Base-by-base conservation (phyloP, 2,329 filamentous ascomycete genomes). In the Coleophoma eucalyptorum region DNA sequence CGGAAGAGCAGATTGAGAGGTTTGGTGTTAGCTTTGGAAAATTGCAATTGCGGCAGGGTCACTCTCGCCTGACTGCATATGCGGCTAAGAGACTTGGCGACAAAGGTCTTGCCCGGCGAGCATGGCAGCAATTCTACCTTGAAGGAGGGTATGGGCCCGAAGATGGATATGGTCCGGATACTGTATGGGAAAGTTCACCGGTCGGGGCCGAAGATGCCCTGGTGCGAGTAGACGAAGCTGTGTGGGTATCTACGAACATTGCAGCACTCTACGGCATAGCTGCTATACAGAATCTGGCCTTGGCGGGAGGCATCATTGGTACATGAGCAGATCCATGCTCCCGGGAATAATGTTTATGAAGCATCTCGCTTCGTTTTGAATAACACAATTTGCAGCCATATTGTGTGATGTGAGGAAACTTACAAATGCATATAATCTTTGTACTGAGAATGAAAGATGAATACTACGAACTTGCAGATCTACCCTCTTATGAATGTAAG, bases 41-140 rank as follows among this genome's bases (percentile, higher is more conserved):
- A 3, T 53, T 76, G 4, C 78, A 65, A 43, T 64, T 84, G 45
- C 67, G 69, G 44, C 81, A 84, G 58, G 80, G 75, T 0, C 81
- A 84, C 59, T 82, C 80, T 2, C 73, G 80, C 2, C 67, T 84
- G 7, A 77, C 80, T 1, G 81, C 80, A 0, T 83, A 79, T 56
- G 75, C 71, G 2, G 77, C 78, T 0, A 60, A 64, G 19, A 65
- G 70, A 49, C 60, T 64, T 1, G 63, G 65, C 4, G 80, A 82
- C 49, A 64, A 64, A 1, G 77, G 72, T 1, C 66, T 80, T 3
- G 79, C 76, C 0, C 56, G 65, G 15, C 69, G 76, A 2, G 79
- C 79, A 0, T 84, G 80, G 80, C 64, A 66, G 0, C 77, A 81
- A 62, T 83, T 80, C 55, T 72, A 73, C 19, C 65, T 43, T 19